These are phyloP conservation scores for Cyclostephanos invisitatus DNA, from an alignment of 108 stramenopile genomes.

Conservation along the genomic window DNA sequence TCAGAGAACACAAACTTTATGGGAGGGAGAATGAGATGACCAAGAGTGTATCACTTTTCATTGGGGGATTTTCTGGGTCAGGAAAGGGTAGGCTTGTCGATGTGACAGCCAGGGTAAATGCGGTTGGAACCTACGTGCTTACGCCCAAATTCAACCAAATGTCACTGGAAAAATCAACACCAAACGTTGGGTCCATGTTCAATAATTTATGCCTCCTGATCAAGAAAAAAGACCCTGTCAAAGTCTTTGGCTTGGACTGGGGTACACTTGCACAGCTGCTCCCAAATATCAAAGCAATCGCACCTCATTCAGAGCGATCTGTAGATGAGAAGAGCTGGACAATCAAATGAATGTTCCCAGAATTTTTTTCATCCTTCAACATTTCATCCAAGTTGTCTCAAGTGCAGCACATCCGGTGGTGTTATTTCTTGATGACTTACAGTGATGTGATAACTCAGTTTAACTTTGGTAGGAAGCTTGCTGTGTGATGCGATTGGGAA, in stretches of 20 bases:
- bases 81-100: slow-evolving; percentile 16
- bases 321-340: background rate
- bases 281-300: slow-evolving; percentile 27
- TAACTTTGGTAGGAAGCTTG: slow-evolving; percentile 28
- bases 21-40: slow-evolving; percentile 24
- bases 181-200: slow-evolving; percentile 28
- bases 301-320: slow-evolving; percentile 27
- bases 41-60: slow-evolving; percentile 31
- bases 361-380: slow-evolving; percentile 32
- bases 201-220: slow-evolving; percentile 30
- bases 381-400: no score
- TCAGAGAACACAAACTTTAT: slow-evolving; percentile 33
- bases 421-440: no score
- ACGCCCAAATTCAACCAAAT: no score
- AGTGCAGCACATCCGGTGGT: no score
- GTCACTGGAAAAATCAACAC: slow-evolving; percentile 26
- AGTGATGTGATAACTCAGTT: no score
- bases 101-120: background rate
- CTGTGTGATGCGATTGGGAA: slow-evolving; percentile 27
- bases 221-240: slow-evolving; percentile 18
- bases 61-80: no score
- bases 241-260: slow-evolving; percentile 25
- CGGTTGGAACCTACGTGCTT: slow-evolving; percentile 14
- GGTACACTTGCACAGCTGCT: slow-evolving; percentile 14
- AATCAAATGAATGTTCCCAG: slow-evolving; percentile 31